phyloP scores from a whole-genome alignment of 495 filamentous ascomycete species.

The Ramalina intermedia region DNA sequence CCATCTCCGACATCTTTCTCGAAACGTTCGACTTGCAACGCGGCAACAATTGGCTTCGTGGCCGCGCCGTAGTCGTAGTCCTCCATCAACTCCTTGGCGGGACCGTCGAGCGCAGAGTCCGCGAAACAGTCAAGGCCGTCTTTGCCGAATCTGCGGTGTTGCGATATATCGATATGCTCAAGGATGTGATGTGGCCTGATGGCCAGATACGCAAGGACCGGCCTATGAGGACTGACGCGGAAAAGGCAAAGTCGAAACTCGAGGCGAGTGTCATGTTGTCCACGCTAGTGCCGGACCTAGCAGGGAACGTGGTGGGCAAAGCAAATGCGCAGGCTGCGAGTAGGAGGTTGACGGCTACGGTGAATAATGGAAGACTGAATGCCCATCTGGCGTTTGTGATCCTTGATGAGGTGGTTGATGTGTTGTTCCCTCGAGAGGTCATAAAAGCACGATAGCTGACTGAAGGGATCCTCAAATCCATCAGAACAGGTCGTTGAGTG shows the following conservation, averaged over 20 bases:
- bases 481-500: no score
- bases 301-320: conserved; percentile 70
- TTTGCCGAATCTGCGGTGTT: conserved; percentile 66
- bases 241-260: conserved; percentile 50
- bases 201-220: conserved; percentile 32
- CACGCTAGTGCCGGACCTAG: conserved; percentile 66
- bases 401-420: conserved; percentile 61
- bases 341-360: conserved; percentile 61
- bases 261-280: conserved; percentile 72
- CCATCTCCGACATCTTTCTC: conserved; percentile 94
- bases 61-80: conserved; percentile 80
- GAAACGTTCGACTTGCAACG: conserved; percentile 90
- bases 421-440: conserved; percentile 41
- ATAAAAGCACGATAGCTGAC: not conserved
- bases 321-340: conserved; percentile 75
- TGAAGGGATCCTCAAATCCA: not conserved
- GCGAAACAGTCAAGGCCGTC: conserved; percentile 57
- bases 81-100: conserved; percentile 60
- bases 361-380: conserved; percentile 60
- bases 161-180: conserved; percentile 55
- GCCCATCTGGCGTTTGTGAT: conserved; percentile 66
- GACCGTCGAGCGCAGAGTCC: conserved; percentile 85
- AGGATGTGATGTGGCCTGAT: conserved; percentile 66
- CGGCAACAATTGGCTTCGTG: conserved; percentile 87
- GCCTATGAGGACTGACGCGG: conserved; percentile 42